phyloP scores from a whole-genome alignment of 202 grass and related monocot genomes.

The Miscanthus sacchariflorus region DNA sequence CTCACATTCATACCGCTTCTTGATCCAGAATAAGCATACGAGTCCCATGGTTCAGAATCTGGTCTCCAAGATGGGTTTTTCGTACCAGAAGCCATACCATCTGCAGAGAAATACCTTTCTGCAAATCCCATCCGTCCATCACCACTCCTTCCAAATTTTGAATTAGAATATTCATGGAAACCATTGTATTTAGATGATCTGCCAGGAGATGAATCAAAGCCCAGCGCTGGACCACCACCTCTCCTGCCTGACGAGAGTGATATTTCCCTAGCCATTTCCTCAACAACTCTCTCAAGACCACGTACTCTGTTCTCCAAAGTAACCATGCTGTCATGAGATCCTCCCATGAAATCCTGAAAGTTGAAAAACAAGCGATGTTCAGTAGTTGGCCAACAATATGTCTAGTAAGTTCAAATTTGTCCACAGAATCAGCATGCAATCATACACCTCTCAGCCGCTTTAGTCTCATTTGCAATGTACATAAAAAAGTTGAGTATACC shows the following conservation, averaged over 20 bases:
- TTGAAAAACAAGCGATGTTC: slow-evolving; percentile 20
- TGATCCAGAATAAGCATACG: slow-evolving; percentile 59
- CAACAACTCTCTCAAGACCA: slow-evolving; percentile 91
- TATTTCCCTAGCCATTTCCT: slow-evolving; percentile 91
- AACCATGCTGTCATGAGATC: slow-evolving; percentile 95
- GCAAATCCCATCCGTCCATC: slow-evolving; percentile 67
- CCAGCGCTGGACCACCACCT: slow-evolving; percentile 62
- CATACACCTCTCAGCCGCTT: slow-evolving; percentile 1
- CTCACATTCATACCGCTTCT: slow-evolving; percentile 62
- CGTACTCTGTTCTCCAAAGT: slow-evolving; percentile 93
- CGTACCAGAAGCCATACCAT: slow-evolving; percentile 59
- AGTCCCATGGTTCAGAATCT: slow-evolving; percentile 86
- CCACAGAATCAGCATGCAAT: slow-evolving; percentile 14
- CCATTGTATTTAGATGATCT: slow-evolving; percentile 88
- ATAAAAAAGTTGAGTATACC: neutral
- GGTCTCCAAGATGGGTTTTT: slow-evolving; percentile 75
- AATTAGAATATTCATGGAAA: slow-evolving; percentile 77
- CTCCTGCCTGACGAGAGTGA: slow-evolving; percentile 76
- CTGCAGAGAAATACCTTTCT: slow-evolving; percentile 70
- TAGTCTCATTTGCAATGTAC: neutral
- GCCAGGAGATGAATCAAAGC: slow-evolving; percentile 77
- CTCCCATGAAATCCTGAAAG: slow-evolving; percentile 97
- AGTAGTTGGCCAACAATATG: slow-evolving; percentile 30
- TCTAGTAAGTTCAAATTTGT: slow-evolving; percentile 20
- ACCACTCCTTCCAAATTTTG: slow-evolving; percentile 74